Evolutionary conservation across 768 basidiomycete species (phyloP).

Genomic region (Symmetrospora coprosmae): DNA sequence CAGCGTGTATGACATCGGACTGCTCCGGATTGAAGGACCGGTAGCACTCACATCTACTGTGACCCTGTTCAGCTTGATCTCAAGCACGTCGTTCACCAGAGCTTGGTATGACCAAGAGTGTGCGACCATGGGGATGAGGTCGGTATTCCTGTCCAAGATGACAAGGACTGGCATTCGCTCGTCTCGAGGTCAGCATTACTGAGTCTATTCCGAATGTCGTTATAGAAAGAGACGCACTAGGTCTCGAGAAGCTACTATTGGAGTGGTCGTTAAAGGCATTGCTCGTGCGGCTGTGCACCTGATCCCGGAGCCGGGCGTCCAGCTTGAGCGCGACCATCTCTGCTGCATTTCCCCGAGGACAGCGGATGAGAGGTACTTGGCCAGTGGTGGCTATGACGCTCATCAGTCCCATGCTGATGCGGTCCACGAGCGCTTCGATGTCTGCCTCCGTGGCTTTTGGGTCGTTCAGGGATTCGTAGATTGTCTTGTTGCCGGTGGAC

Average conservation of each 20-base stretch:
- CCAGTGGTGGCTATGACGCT: constrained; percentile 79
- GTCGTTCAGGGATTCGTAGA: constrained; percentile 79
- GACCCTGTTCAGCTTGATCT: constrained; percentile 91
- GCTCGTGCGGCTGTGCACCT: constrained; percentile 43
- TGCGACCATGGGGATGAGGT: constrained; percentile 78
- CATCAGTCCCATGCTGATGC: constrained; percentile 76
- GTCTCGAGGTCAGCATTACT: background rate
- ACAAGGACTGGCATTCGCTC: constrained; percentile 83
- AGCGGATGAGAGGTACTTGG: constrained; percentile 88
- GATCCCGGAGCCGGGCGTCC: constrained; percentile 77
- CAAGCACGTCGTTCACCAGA: constrained; percentile 88
- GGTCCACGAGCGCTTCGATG: constrained; percentile 85
- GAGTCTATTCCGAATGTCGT: constrained; percentile 33
- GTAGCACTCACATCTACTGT: constrained; percentile 47
- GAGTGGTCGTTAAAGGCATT: constrained; percentile 31
- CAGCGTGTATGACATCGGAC: background rate
- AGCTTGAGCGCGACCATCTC: constrained; percentile 98
- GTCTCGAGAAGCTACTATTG: constrained; percentile 40
- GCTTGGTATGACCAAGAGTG: constrained; percentile 99
- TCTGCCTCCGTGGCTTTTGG: constrained; percentile 75
- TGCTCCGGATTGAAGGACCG: background rate
- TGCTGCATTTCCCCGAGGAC: constrained; percentile 88
- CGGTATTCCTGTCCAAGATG: constrained; percentile 85
- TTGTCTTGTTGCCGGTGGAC: constrained; percentile 36
- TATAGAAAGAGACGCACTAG: constrained; percentile 32